These are phyloP conservation scores for Apiospora hydei DNA, from an alignment of 2,329 filamentous ascomycete genomes.

Conservation along the genomic window DNA sequence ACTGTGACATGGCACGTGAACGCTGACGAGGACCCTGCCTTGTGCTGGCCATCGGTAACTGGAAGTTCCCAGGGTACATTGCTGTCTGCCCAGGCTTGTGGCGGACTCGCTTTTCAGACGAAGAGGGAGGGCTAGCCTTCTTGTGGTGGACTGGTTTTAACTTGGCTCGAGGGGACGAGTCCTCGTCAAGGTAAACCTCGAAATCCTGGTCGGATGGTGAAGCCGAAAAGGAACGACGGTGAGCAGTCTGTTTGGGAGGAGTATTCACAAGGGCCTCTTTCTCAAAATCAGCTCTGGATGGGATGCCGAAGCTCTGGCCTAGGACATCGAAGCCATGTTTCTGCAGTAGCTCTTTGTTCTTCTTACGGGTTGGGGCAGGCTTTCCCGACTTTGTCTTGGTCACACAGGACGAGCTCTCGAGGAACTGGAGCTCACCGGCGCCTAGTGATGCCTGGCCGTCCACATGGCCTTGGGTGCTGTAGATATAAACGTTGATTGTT, in stretches of 20 bases:
- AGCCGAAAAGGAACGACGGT: constrained; percentile 2
- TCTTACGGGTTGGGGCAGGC: constrained; percentile 38
- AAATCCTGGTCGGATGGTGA: background rate
- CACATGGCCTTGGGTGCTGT: constrained; percentile 9
- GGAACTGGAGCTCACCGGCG: constrained; percentile 28
- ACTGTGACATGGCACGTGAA: background rate
- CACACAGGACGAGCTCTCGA: constrained; percentile 33
- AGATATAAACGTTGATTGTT: background rate
- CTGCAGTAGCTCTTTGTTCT: constrained; percentile 32
- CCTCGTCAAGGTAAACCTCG: background rate
- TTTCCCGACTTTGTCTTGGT: constrained; percentile 37
- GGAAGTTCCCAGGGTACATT: background rate
- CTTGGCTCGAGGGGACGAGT: background rate
- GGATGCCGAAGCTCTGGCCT: constrained; percentile 36
- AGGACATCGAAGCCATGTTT: constrained; percentile 38
- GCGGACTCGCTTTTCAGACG: background rate
- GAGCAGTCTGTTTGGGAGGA: background rate
- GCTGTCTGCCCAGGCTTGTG: background rate
- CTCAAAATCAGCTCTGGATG: constrained; percentile 37
- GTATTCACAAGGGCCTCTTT: constrained; percentile 20
- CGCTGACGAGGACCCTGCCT: background rate
- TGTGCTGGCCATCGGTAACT: background rate
- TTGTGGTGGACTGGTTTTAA: background rate
- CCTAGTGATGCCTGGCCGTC: background rate
- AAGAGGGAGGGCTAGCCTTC: background rate